Evolutionary conservation across 192 early-diverging fungal genomes (phyloP).

Genomic region (Backusella tarrabulga): DNA sequence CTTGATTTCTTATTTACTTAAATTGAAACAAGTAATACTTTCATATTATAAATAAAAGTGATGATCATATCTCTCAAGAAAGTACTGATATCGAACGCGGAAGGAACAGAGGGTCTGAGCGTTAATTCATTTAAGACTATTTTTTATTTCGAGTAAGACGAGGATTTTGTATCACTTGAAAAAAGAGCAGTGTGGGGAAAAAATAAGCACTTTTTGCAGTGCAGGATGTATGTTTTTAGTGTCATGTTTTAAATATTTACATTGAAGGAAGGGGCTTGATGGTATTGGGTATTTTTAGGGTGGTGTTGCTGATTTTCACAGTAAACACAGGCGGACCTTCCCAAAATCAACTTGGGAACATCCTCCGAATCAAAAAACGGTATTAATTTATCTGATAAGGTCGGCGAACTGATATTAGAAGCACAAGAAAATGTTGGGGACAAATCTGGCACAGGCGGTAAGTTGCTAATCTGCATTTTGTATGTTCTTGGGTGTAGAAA

Average conservation of each 20-base stretch:
- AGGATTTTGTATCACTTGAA: background rate
- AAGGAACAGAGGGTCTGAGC: conserved; percentile 2
- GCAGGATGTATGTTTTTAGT: background rate
- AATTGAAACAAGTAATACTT: background rate
- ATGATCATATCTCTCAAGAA: background rate
- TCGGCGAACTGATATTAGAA: background rate
- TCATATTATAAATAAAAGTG: background rate
- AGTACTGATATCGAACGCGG: background rate
- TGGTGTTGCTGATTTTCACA: background rate
- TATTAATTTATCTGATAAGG: background rate
- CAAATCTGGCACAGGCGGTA: background rate
- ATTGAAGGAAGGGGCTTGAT: background rate
- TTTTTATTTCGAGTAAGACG: background rate
- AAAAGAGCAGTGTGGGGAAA: background rate
- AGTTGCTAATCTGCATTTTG: background rate
- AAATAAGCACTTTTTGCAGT: background rate
- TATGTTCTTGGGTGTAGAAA: background rate
- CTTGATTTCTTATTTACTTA: no score
- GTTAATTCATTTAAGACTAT: background rate
- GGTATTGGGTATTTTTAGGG: background rate
- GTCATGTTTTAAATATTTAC: background rate
- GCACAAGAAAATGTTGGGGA: background rate
- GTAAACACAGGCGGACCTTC: background rate
- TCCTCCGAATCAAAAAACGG: background rate
- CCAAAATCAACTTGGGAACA: background rate